Conservation (phyloP, 2,329 filamentous ascomycete genomes). For the Blastomyces silverae region DNA sequence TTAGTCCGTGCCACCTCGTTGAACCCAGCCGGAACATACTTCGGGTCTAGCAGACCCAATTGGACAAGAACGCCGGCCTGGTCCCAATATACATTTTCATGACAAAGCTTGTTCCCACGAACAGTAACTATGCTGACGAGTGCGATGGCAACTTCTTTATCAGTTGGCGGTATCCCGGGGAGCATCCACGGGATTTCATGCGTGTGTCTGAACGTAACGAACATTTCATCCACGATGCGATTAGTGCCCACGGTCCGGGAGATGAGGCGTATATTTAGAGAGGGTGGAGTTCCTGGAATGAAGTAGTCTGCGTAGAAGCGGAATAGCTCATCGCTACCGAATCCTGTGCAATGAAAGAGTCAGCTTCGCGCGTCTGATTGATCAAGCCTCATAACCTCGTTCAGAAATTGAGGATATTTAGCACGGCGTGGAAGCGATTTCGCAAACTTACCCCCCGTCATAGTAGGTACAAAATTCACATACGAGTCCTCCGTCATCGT, state of each 20-base stretch:
- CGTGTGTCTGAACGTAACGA: slow-evolving; percentile 52
- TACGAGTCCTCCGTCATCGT: slow-evolving; percentile 25
- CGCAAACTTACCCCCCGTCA: slow-evolving; percentile 33
- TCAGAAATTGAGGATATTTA: neutral
- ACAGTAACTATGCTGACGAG: slow-evolving; percentile 53
- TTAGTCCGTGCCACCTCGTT: slow-evolving; percentile 5
- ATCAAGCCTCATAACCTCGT: too few species aligned
- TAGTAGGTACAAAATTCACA: slow-evolving; percentile 31
- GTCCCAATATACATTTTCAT: slow-evolving; percentile 57
- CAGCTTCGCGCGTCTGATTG: neutral
- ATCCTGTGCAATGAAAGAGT: slow-evolving; percentile 27
- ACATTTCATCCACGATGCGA: slow-evolving; percentile 56
- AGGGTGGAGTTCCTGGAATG: slow-evolving; percentile 46
- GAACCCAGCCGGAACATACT: slow-evolving; percentile 45
- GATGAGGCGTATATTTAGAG: slow-evolving; percentile 49
- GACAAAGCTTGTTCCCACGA: slow-evolving; percentile 45
- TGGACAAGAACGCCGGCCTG: slow-evolving; percentile 56
- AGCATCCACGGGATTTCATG: slow-evolving; percentile 54
- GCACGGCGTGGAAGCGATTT: slow-evolving; percentile 18
- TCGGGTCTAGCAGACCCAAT: slow-evolving; percentile 51
- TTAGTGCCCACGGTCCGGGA: slow-evolving; percentile 54
- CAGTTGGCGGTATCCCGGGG: slow-evolving; percentile 51
- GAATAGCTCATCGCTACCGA: slow-evolving; percentile 37
- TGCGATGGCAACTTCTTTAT: slow-evolving; percentile 51
- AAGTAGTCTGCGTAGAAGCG: slow-evolving; percentile 55